Evolutionary conservation across 345 rosid genomes (phyloP).

Genomic region (Camelina hispida): DNA sequence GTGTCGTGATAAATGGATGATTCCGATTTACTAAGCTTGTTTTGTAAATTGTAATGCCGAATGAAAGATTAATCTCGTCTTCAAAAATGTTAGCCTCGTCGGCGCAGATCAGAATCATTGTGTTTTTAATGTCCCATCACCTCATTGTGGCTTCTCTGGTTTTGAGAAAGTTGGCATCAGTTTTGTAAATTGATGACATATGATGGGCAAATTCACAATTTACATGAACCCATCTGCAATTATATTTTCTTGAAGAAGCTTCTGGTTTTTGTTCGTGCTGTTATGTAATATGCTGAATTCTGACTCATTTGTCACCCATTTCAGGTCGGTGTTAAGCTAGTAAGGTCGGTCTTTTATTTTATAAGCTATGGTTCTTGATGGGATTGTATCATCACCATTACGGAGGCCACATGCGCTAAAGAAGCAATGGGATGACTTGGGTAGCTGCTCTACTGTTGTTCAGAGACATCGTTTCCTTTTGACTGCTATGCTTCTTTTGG

Average conservation of each 20-base stretch:
- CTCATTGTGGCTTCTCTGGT: not conserved
- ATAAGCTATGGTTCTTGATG: conserved; percentile 72
- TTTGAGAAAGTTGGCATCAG: not conserved
- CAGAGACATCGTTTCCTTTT: conserved; percentile 86
- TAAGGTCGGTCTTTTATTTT: not conserved
- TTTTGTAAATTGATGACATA: no score
- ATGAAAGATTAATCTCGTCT: not conserved
- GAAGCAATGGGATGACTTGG: conserved; percentile 78
- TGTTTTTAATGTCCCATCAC: no score
- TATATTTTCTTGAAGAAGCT: not conserved
- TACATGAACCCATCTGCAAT: not conserved
- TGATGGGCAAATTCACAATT: not conserved
- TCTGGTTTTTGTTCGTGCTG: no score
- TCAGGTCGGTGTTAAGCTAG: conserved; percentile 29
- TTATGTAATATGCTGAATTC: not conserved
- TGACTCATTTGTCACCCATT: conserved; percentile 1
- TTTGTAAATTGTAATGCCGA: not conserved
- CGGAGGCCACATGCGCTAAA: conserved; percentile 69
- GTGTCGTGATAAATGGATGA: not conserved
- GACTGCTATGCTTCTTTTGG: conserved; percentile 74
- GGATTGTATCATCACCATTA: conserved; percentile 70
- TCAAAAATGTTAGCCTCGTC: not conserved
- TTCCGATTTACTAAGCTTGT: not conserved
- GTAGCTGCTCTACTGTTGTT: conserved; percentile 73
- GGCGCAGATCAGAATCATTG: no score